Base-by-base conservation (phyloP, 2,329 filamentous ascomycete genomes). In the Talaromyces amestolkiae region DNA sequence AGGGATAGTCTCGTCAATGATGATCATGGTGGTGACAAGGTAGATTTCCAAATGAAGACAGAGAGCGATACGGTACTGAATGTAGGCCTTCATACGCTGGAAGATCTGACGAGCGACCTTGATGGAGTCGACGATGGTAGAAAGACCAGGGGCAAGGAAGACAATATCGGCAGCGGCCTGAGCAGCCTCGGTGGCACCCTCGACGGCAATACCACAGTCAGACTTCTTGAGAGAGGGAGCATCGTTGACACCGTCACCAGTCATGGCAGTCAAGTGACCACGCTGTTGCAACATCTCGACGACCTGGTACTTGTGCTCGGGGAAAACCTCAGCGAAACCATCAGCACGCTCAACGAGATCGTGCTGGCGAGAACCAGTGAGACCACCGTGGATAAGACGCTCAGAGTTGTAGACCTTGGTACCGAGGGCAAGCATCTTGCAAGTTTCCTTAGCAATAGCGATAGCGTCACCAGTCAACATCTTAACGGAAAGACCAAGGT, bases 391-490 rank as follows among this genome's bases (percentile, higher is more conserved):
- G 70, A 91, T 89, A 69, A 91, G 84, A 80, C 87, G 88, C 72
- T 88, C 86, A 64, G 88, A 90, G 81, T 90, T 90, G 82, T 91
- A 91, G 69, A 91, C 88, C 82, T 90, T 90, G 75, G 88, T 90
- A 70, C 89, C 88, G 66, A 91, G 85, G 69, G 88, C 87, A 73
- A 91, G 83, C 86, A 90, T 90, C 81, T 90, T 89, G 84, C 88
- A 91, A 69, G 88, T 91, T 79, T 91, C 88, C 81, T 90, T 90
- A 65, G 88, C 88, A 70, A 91, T 91, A 71, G 89, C 88, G 71
- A 90, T 89, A 69, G 89, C 89, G 74, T 91, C 89, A 84, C 89
- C 88, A 78, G 88, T 91, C 77, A 91, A 81, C 89, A 91, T 91
- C 85, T 91, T 91, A 70, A 91, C 88, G 65, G 85, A 86, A 27